phyloP scores from a whole-genome alignment of 2,329 filamentous ascomycete species.

The Didymellaceae sp. region DNA sequence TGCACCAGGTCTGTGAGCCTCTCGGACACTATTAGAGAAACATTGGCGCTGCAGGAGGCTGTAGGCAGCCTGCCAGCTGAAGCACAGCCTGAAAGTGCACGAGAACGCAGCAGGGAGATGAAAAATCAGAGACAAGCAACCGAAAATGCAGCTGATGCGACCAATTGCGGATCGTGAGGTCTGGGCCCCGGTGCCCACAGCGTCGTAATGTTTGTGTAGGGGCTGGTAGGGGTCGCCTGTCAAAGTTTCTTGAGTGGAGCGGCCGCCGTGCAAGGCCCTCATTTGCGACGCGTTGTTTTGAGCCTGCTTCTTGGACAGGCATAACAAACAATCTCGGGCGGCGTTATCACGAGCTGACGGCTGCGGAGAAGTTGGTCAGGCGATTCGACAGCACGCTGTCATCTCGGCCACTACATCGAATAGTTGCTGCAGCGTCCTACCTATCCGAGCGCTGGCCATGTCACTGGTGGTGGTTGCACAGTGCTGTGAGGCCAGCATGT shows the following conservation, averaged over 20 bases:
- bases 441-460: constrained; percentile 8
- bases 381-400: constrained; percentile 10
- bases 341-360: constrained; percentile 12
- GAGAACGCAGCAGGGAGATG: constrained; percentile 22
- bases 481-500: constrained; percentile 24
- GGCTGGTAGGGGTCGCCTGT: constrained; percentile 36
- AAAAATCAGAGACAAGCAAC: constrained; percentile 15
- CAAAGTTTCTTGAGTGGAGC: constrained; percentile 33
- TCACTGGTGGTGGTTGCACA: constrained; percentile 34
- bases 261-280: constrained; percentile 35
- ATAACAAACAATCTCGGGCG: constrained; percentile 32
- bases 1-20: constrained; percentile 20
- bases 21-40: constrained; percentile 27
- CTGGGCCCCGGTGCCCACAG: constrained; percentile 22
- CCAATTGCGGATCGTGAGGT: constrained; percentile 31
- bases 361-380: constrained; percentile 7
- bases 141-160: constrained; percentile 13
- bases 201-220: constrained; percentile 25
- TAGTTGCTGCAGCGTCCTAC: constrained; percentile 3
- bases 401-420: constrained; percentile 11
- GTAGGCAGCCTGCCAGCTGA: constrained; percentile 29
- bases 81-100: constrained; percentile 21
- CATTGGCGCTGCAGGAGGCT: constrained; percentile 37
- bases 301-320: constrained; percentile 28
- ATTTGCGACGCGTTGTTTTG: constrained; percentile 50